These are phyloP conservation scores for Lentinula sp. DNA, from an alignment of 768 basidiomycete species.

Conservation along the genomic window DNA sequence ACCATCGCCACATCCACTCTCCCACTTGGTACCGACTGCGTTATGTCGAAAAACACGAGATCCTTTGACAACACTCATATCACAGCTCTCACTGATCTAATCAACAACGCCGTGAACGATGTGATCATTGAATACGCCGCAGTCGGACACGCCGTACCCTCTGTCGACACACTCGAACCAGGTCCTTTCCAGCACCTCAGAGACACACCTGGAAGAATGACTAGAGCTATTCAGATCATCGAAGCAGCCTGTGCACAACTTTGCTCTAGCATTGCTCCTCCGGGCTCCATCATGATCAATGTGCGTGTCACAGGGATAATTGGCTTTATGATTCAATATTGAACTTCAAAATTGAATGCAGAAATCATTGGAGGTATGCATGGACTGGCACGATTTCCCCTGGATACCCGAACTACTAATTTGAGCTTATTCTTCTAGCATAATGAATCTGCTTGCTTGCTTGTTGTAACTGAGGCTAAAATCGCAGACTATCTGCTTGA, in stretches of 20 bases:
- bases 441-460: conserved; percentile 27
- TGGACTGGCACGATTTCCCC: too few species aligned
- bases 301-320: conserved; percentile 11
- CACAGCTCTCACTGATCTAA: conserved; percentile 20
- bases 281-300: conserved; percentile 24
- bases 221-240: conserved; percentile 23
- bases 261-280: conserved; percentile 22
- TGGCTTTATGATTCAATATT: background rate
- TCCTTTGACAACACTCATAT: conserved; percentile 11
- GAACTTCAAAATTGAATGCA: background rate
- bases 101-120: conserved; percentile 22
- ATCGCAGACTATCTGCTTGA: conserved; percentile 31
- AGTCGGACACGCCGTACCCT: conserved; percentile 19
- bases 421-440: conserved; percentile 9
- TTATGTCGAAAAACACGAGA: background rate
- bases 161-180: conserved; percentile 25
- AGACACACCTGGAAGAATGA: conserved; percentile 15
- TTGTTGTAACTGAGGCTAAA: conserved; percentile 26
- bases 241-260: conserved; percentile 31
- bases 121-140: conserved; percentile 25
- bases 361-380: conserved; percentile 11
- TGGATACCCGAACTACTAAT: background rate
- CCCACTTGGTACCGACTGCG: too few species aligned
- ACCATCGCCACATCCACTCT: too few species aligned
- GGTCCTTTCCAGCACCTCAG: conserved; percentile 28